Evolutionary conservation across 495 filamentous ascomycete genomes (phyloP).

Genomic region (Aspergillus leporis): DNA sequence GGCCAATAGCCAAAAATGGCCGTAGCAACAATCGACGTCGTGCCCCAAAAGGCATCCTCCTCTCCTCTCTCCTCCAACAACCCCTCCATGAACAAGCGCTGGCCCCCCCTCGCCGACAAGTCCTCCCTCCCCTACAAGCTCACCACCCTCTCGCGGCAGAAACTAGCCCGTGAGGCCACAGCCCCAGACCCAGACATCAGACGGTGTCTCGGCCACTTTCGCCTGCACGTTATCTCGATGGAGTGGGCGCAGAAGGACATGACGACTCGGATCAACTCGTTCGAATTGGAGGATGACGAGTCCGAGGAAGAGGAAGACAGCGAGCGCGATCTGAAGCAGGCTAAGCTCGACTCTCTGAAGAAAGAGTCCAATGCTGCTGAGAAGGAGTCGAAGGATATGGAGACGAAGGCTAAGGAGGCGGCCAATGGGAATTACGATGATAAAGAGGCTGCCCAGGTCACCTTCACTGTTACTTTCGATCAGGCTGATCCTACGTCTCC

Average conservation of each 20-base stretch:
- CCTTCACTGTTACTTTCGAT: slow-evolving; percentile 16
- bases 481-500: slow-evolving; percentile 1
- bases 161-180: slow-evolving; percentile 42
- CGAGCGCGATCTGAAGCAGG: neutral
- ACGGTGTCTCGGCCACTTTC: slow-evolving; percentile 45
- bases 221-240: slow-evolving; percentile 40
- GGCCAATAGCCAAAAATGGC: slow-evolving; percentile 16
- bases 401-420: slow-evolving; percentile 8
- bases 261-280: slow-evolving; percentile 44
- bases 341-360: neutral
- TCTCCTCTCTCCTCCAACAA: slow-evolving; percentile 26
- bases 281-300: slow-evolving; percentile 43
- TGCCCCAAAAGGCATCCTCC: slow-evolving; percentile 12
- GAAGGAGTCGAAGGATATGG: neutral
- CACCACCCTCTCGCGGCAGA: slow-evolving; percentile 44
- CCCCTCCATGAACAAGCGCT: slow-evolving; percentile 37
- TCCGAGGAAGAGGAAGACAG: slow-evolving; percentile 35
- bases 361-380: neutral
- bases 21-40: slow-evolving; percentile 19
- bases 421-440: neutral
- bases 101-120: slow-evolving; percentile 46
- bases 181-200: slow-evolving; percentile 44
- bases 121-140: slow-evolving; percentile 44
- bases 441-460: slow-evolving; percentile 11
- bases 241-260: slow-evolving; percentile 45